These are phyloP conservation scores for Coemansia sp. DNA, from an alignment of 192 early-diverging fungal genomes.

Conservation along the genomic window DNA sequence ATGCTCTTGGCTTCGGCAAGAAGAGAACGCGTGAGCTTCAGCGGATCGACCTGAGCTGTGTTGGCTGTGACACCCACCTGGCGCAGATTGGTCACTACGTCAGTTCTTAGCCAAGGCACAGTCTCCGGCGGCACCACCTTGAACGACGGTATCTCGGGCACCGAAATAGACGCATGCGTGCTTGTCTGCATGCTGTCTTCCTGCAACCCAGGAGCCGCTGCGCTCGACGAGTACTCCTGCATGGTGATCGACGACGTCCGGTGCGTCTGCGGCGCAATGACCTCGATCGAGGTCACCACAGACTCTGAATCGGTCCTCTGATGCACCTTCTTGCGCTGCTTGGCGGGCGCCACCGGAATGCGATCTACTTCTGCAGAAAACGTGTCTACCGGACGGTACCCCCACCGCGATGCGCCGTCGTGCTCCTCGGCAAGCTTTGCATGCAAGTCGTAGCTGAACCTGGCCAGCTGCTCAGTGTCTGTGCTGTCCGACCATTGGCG, in stretches of 20 bases:
- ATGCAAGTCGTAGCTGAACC: slow-evolving; percentile 54
- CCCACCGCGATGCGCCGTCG: slow-evolving; percentile 42
- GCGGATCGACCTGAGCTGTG: slow-evolving; percentile 54
- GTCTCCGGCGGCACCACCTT: slow-evolving; percentile 36
- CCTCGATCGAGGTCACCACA: slow-evolving; percentile 49
- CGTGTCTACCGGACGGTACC: slow-evolving; percentile 44
- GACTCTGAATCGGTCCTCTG: slow-evolving; percentile 41
- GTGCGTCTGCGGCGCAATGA: slow-evolving; percentile 36
- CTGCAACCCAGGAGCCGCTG: slow-evolving; percentile 11
- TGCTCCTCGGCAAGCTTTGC: slow-evolving; percentile 44
- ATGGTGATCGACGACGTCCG: slow-evolving; percentile 18
- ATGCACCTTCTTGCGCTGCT: slow-evolving; percentile 44
- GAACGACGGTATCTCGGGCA: slow-evolving; percentile 35
- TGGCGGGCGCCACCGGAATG: slow-evolving; percentile 44
- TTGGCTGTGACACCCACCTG: slow-evolving; percentile 40
- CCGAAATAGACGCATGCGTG: slow-evolving; percentile 48
- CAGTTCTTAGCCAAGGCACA: slow-evolving; percentile 46
- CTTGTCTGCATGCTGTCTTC: slow-evolving; percentile 29
- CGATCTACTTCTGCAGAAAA: slow-evolving; percentile 53
- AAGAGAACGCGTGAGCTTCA: slow-evolving; percentile 40
- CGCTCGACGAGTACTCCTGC: slow-evolving; percentile 18
- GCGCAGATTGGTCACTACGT: slow-evolving; percentile 37
- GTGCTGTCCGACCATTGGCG: slow-evolving; percentile 56
- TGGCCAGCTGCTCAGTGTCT: slow-evolving; percentile 53
- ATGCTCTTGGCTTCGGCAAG: slow-evolving; percentile 41